Evolutionary conservation across 140 eudicot genomes (phyloP), one percentile per base, ranked within the genome.

Genomic region (Ambrosia hybrid): DNA sequence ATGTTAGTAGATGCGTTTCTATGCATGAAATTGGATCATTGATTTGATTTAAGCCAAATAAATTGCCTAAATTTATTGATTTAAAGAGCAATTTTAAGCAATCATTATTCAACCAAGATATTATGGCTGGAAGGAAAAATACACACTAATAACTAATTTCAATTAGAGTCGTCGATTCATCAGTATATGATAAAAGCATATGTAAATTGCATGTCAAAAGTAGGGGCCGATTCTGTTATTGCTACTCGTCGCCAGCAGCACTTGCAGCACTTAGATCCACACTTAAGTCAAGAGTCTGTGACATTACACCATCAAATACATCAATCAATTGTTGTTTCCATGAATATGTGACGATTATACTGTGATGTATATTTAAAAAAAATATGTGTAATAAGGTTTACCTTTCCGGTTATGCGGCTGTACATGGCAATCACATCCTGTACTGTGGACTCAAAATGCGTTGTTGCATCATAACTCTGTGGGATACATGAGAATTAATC

Each of bases 211-310:
- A 57, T 41, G 66, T 45, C 30, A 6, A 71, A 39, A 0, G 45
- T 56, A 45, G 56, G 15, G 26, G 39, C 51, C 34, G 52, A 36
- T 21, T 68, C 59, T 71, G 45, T 67, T 67, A 49, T 49, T 36
- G 9, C 75, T 71, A 80, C 73, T 85, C 91, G 6, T 80, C 90
- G 37, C 79, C 68, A 5, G 82, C 73, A 68, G 88, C 95, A 80
- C 95, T 88, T 41, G 95, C 95, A 72, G 88, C 95, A 73, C 81
- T 85, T 63, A 88, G 83, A 73, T 88, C 95, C 70, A 88, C 95
- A 5, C 91, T 83, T 39, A 88, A 82, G 86, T 88, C 95, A 74
- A 88, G 95, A 77, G 80, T 74, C 95, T 88, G 89, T 74, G 60
- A 67, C 56, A 60, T 68, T 52, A 36, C 12, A 73, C 51, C 59